phyloP scores from a whole-genome alignment of 495 filamentous ascomycete species.

The Lophiotrema nucula region DNA sequence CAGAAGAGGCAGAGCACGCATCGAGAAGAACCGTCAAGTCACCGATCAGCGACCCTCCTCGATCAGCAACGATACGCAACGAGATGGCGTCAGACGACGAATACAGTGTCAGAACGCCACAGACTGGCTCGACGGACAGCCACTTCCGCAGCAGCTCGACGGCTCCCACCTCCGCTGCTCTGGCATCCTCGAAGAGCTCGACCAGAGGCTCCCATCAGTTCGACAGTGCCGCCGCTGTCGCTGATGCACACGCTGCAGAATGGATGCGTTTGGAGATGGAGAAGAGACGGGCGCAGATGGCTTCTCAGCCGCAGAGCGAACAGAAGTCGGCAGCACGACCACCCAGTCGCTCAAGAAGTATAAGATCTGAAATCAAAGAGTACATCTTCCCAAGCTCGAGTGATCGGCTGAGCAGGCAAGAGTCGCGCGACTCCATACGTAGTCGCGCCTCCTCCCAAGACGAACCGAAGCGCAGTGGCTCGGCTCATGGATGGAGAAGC shows the following conservation, averaged over 20 bases:
- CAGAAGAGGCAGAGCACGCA: slow-evolving; percentile 2
- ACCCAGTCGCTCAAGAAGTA: slow-evolving; percentile 34
- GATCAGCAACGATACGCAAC: slow-evolving; percentile 15
- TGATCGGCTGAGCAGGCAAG: slow-evolving; percentile 23
- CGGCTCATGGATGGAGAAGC: slow-evolving; percentile 36
- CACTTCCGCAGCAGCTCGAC: slow-evolving; percentile 36
- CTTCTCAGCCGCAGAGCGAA: slow-evolving; percentile 18
- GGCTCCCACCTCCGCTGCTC: slow-evolving; percentile 39
- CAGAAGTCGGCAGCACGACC: slow-evolving; percentile 6
- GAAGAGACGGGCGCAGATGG: slow-evolving; percentile 31
- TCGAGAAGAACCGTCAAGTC: slow-evolving; percentile 10
- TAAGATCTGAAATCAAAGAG: slow-evolving; percentile 32
- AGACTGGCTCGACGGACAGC: slow-evolving; percentile 37
- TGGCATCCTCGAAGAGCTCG: slow-evolving; percentile 39
- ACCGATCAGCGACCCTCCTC: slow-evolving; percentile 18
- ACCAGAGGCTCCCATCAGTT: slow-evolving; percentile 37
- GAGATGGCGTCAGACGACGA: slow-evolving; percentile 33
- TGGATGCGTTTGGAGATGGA: slow-evolving; percentile 41
- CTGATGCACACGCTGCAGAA: slow-evolving; percentile 34
- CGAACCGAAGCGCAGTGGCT: slow-evolving; percentile 13
- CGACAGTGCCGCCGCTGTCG: slow-evolving; percentile 22
- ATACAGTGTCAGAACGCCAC: slow-evolving; percentile 30
- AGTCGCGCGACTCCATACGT: slow-evolving; percentile 14
- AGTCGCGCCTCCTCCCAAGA: neutral
- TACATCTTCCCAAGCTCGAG: slow-evolving; percentile 37